phyloP scores from a whole-genome alignment of 768 basidiomycete genomes.

The Dendrothele bispora region DNA sequence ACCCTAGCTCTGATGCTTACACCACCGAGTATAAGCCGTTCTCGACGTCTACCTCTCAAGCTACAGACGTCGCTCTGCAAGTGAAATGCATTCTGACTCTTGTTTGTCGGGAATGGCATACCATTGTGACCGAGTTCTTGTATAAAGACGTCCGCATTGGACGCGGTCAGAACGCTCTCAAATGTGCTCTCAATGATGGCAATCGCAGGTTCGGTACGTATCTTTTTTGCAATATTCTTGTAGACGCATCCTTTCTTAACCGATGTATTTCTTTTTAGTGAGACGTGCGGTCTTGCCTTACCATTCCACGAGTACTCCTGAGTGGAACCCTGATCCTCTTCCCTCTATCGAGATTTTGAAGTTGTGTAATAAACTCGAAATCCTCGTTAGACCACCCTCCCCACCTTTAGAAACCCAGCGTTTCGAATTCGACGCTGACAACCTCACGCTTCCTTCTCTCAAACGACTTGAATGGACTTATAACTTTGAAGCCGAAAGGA shows the following conservation, averaged over 20 bases:
- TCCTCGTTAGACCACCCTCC: slow-evolving; percentile 50
- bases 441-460: slow-evolving; percentile 47
- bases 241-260: too few species aligned
- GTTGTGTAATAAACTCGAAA: slow-evolving; percentile 49
- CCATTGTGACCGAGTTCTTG: slow-evolving; percentile 43
- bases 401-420: slow-evolving; percentile 18
- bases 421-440: slow-evolving; percentile 55
- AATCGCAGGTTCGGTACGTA: slow-evolving; percentile 19
- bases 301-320: neutral
- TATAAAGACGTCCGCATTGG: slow-evolving; percentile 55
- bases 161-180: slow-evolving; percentile 28
- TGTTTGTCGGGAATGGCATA: slow-evolving; percentile 61
- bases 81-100: slow-evolving; percentile 43
- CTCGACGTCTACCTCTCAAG: slow-evolving; percentile 23
- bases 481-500: slow-evolving; percentile 51
- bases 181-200: slow-evolving; percentile 28
- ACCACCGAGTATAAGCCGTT: slow-evolving; percentile 46
- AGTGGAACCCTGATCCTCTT: slow-evolving; percentile 20
- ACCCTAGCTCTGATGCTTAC: slow-evolving; percentile 24
- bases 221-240: neutral
- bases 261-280: slow-evolving; percentile 34
- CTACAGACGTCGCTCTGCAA: slow-evolving; percentile 28
- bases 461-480: slow-evolving; percentile 74
- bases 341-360: slow-evolving; percentile 47
- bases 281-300: slow-evolving; percentile 62